These are phyloP conservation scores for Trichosporon ovoides DNA, from an alignment of 1,284 basidiomycete species.

Conservation along the genomic window DNA sequence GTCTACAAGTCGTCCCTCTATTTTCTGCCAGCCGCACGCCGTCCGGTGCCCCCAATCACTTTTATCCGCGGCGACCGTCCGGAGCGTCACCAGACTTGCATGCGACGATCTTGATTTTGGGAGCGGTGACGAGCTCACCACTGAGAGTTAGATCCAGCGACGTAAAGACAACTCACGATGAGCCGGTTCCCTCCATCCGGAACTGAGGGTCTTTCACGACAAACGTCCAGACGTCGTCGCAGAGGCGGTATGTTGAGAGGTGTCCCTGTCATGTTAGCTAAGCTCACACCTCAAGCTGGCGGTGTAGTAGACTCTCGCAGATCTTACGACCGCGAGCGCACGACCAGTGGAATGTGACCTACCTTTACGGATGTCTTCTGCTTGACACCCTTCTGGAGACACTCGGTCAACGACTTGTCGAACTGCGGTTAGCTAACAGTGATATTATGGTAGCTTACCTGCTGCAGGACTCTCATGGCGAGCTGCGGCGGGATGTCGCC, in stretches of 20 bases:
- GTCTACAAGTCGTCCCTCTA: neutral
- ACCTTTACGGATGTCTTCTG: constrained; percentile 87
- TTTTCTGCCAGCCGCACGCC: too few species aligned
- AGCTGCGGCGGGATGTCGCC: constrained; percentile 96
- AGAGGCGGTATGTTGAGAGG: constrained; percentile 83
- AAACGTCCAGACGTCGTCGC: constrained; percentile 97
- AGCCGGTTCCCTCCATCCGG: constrained; percentile 80
- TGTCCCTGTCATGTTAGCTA: constrained; percentile 62
- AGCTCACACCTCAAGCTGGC: too few species aligned
- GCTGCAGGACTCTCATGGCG: constrained; percentile 92
- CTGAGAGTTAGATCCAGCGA: constrained; percentile 14
- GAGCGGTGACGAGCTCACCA: constrained; percentile 55
- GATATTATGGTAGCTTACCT: constrained; percentile 56
- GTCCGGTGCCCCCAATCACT: neutral
- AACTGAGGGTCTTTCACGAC: constrained; percentile 88
- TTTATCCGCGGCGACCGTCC: constrained; percentile 36
- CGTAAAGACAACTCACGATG: constrained; percentile 29
- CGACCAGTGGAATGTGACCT: too few species aligned
- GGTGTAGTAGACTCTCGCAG: too few species aligned
- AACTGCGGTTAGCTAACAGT: constrained; percentile 61
- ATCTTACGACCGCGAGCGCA: too few species aligned
- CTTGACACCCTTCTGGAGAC: constrained; percentile 83
- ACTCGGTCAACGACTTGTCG: constrained; percentile 88
- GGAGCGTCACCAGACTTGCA: constrained; percentile 89
- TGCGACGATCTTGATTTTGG: constrained; percentile 88